Evolutionary conservation across 352 stramenopile species (phyloP), one percentile per base, ranked within the genome.

Genomic region (Halophytophthora polymorphica): DNA sequence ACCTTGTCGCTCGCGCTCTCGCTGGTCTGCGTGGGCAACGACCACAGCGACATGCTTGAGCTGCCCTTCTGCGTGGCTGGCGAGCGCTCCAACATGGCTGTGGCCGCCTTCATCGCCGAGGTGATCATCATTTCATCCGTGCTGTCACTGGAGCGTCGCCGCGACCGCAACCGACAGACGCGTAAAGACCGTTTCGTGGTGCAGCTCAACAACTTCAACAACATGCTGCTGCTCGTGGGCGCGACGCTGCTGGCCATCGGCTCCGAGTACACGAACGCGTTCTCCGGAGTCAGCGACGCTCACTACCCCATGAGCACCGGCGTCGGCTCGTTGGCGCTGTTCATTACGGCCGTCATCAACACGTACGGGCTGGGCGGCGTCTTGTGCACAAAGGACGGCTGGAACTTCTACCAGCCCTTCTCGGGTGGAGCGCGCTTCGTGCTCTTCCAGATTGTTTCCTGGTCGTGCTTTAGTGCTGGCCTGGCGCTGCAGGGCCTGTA

Each of bases 321-420:
- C 14, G 18, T 92, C 2, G 72, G 78, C 12, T 90, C 81, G 13
- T 58, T 91, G 12, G 57, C 70, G 8, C 65, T 94, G 3, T 85
- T 88, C 36, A 52, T 91, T n/a, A 88, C 82, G 11, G 79, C 81
- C 3, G 55, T 89, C 15, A 74, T 90, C 50, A 94, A 87, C 68
- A 94, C 84, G 41, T 94, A 94, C 56, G 82, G 82, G 5, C 66
- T 94, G 18, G 79, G 79, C 45, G 84, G 82, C 14, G 49, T 90
- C 17, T 53, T 94, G 13, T 80, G 73, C 14, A 82, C 77, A 11
- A 87, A 90, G 34, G 67, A 71, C n/a, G 77, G 76, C 0, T 94
- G 84, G 84, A 81, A 70, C 40, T 94, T 94, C 50, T 94, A 77
- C 53, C 83, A 94, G 52, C 83, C 83, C 12, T 90, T 94, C 46